These are phyloP conservation scores for Penicillium parvum DNA, from an alignment of 495 filamentous ascomycete genomes.

Conservation along the genomic window DNA sequence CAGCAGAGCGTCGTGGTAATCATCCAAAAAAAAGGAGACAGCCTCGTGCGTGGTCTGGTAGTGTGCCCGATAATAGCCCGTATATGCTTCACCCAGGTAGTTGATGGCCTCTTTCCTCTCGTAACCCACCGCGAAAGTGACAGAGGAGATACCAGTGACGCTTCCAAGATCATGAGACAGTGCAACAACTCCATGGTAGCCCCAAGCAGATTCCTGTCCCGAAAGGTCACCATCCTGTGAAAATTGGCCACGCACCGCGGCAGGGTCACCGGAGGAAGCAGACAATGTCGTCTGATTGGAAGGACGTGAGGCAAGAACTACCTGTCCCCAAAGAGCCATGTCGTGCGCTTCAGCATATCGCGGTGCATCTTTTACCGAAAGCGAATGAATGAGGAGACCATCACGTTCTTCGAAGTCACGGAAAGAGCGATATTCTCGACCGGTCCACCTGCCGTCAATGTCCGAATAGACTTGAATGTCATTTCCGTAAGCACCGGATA, in stretches of 20 bases:
- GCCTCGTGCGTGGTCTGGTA: slow-evolving; percentile 30
- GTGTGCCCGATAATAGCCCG: slow-evolving; percentile 40
- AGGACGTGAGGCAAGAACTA: slow-evolving; percentile 27
- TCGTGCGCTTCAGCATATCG: slow-evolving; percentile 38
- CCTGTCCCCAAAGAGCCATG: slow-evolving; percentile 45
- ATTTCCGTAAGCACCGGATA: slow-evolving; percentile 26
- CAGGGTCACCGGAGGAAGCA: slow-evolving; percentile 21
- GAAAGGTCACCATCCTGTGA: slow-evolving; percentile 18
- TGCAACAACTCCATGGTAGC: slow-evolving; percentile 29
- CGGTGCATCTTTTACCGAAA: slow-evolving; percentile 33
- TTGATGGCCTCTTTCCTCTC: slow-evolving; percentile 43
- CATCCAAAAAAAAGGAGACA: slow-evolving; percentile 39
- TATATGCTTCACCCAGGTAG: slow-evolving; percentile 43
- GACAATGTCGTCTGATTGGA: slow-evolving; percentile 27
- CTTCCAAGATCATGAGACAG: slow-evolving; percentile 42
- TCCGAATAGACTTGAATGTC: slow-evolving; percentile 45
- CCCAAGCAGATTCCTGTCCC: slow-evolving; percentile 20
- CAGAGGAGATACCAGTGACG: slow-evolving; percentile 24
- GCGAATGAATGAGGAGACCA: slow-evolving; percentile 24
- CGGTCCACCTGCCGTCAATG: slow-evolving; percentile 50
- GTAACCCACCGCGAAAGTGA: slow-evolving; percentile 48
- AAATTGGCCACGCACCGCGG: slow-evolving; percentile 23
- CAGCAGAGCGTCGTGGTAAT: slow-evolving; percentile 36
- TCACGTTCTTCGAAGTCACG: slow-evolving; percentile 23
- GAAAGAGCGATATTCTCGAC: slow-evolving; percentile 25